phyloP scores from a whole-genome alignment of 73 alveolate genomes.

The Paramecium biaurelia region DNA sequence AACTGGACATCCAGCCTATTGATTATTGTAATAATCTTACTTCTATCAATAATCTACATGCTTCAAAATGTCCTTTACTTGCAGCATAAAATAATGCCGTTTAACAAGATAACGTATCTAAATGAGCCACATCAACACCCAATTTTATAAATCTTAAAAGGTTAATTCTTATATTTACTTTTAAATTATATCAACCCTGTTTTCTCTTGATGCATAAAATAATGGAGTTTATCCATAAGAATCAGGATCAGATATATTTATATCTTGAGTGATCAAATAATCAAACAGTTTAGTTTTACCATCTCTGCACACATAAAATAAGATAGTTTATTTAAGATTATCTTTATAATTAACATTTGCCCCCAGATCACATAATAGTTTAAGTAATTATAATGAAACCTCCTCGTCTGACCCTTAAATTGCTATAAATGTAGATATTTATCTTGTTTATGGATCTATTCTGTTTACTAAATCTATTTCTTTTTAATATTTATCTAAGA shows the following conservation, averaged over 20 bases:
- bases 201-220: slow-evolving; percentile 85
- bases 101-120: slow-evolving; percentile 80
- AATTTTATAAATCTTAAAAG: slow-evolving; percentile 63
- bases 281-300: slow-evolving; percentile 49
- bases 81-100: slow-evolving; percentile 92
- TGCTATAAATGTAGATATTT: slow-evolving; percentile 54
- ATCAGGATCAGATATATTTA: slow-evolving; percentile 37
- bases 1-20: slow-evolving; percentile 72
- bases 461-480: slow-evolving; percentile 36
- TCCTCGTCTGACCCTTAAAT: slow-evolving; percentile 34
- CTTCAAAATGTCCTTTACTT: slow-evolving; percentile 85
- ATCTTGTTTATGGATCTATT: slow-evolving; percentile 53
- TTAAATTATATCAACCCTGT: slow-evolving; percentile 70
- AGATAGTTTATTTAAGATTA: slow-evolving; percentile 40
- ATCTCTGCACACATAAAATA: slow-evolving; percentile 52
- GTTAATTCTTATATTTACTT: neutral
- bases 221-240: slow-evolving; percentile 77
- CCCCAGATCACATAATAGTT: slow-evolving; percentile 45
- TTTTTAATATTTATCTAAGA: slow-evolving; percentile 25
- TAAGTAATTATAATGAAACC: neutral
- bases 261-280: neutral
- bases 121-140: slow-evolving; percentile 79
- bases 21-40: neutral
- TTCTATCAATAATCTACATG: slow-evolving; percentile 75
- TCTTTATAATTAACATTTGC: slow-evolving; percentile 52